Percentiles rank a stretch among this genome's conserved stretches.
Conservation (phyloP, 1,284 basidiomycete species). For the Naganishia liquefaciens region DNA sequence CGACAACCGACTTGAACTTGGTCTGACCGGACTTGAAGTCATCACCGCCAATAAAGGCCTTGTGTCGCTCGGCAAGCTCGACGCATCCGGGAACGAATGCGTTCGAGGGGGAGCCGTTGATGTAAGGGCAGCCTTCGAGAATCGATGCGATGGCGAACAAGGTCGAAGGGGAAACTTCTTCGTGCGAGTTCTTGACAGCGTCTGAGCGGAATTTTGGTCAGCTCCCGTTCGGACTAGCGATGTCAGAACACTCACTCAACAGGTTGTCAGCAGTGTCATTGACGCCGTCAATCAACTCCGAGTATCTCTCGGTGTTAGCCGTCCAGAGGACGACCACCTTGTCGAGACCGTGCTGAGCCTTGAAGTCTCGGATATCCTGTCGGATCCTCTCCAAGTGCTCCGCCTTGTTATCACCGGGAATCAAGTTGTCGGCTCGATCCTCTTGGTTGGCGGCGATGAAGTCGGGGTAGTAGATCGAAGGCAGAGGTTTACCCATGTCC, state of each 20-base stretch:
- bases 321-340: conserved; percentile 94
- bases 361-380: conserved; percentile 91
- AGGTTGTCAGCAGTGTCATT: conserved; percentile 94
- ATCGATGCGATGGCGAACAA: conserved; percentile 95
- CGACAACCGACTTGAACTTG: conserved; percentile 90
- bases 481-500: conserved; percentile 73
- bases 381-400: conserved; percentile 90
- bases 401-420: conserved; percentile 83
- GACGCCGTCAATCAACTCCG: conserved; percentile 87
- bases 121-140: conserved; percentile 90
- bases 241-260: conserved; percentile 55
- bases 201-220: conserved; percentile 36
- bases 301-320: conserved; percentile 98
- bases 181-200: conserved; percentile 80
- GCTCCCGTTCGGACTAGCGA: too few relatives aligned
- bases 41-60: conserved; percentile 95
- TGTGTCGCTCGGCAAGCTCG: conserved; percentile 82
- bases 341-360: conserved; percentile 78
- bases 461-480: conserved; percentile 90
- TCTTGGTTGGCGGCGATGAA: conserved; percentile 98
- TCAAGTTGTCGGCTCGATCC: conserved; percentile 80
- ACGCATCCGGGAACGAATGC: conserved; percentile 97
- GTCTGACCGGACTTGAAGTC: conserved; percentile 96
- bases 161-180: conserved; percentile 92
- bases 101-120: conserved; percentile 99